These are phyloP conservation scores for Sclerotiophoma versabilis DNA, from an alignment of 2,329 filamentous ascomycete genomes.

Conservation along the genomic window DNA sequence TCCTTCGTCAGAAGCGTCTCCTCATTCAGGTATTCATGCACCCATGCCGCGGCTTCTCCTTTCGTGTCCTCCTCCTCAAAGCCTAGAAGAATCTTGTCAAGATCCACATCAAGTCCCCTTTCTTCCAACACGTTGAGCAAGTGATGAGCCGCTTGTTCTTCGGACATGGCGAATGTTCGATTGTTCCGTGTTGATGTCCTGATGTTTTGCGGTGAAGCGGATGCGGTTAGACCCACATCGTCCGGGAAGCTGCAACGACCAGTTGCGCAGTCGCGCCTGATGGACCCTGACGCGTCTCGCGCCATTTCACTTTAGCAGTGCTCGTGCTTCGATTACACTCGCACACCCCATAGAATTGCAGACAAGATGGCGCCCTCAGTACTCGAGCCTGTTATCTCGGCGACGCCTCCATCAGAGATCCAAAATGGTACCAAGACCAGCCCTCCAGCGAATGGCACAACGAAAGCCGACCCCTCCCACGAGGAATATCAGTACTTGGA, in stretches of 20 bases:
- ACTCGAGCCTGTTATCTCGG: constrained; percentile 34
- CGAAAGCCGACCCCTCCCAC: constrained; percentile 56
- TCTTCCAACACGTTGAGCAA: constrained; percentile 55
- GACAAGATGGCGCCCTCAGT: constrained; percentile 39
- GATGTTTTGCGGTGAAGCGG: constrained; percentile 34
- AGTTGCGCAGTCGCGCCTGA: constrained; percentile 43
- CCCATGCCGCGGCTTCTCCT: constrained; percentile 53
- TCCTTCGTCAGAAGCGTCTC: constrained; percentile 58
- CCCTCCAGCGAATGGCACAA: constrained; percentile 10
- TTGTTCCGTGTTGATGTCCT: constrained; percentile 22
- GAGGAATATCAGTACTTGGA: constrained; percentile 96
- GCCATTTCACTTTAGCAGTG: constrained; percentile 18
- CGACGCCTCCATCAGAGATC: constrained; percentile 22
- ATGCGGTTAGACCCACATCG: constrained; percentile 29
- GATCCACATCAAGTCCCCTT: constrained; percentile 51
- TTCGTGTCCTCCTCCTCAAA: constrained; percentile 55
- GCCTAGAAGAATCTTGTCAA: constrained; percentile 57
- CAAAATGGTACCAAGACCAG: constrained; percentile 20
- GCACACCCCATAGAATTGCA: not conserved
- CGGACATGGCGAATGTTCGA: constrained; percentile 32
- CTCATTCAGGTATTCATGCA: constrained; percentile 56
- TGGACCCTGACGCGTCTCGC: constrained; percentile 34
- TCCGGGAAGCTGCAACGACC: constrained; percentile 29
- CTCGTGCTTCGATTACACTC: not conserved
- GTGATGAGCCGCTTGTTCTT: constrained; percentile 50